These are phyloP conservation scores for Ustilago sp. DNA, from an alignment of 1,284 basidiomycete genomes.

Conservation along the genomic window DNA sequence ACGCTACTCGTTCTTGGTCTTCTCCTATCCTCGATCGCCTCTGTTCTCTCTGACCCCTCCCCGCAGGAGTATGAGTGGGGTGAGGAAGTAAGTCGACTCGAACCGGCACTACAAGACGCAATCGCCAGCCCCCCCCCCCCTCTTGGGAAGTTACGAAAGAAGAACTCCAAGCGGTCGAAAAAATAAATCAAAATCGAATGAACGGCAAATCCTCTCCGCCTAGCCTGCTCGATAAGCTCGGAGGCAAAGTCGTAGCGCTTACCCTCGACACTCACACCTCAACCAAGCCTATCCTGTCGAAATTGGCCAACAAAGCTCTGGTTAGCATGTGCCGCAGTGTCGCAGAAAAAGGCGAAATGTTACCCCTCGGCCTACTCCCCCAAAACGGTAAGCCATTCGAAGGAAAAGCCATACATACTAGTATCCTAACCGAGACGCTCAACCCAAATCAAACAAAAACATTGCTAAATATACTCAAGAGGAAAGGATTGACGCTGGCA, in stretches of 20 bases:
- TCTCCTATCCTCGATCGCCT: conserved; percentile 18
- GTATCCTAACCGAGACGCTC: conserved; percentile 5
- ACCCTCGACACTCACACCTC: conserved; percentile 13
- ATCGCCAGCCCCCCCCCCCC: conserved; percentile 10
- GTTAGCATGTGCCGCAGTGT: conserved; percentile 24
- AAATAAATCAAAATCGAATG: conserved; percentile 30
- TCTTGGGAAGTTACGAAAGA: conserved; percentile 12
- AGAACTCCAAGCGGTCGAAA: conserved; percentile 22
- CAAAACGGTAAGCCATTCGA: conserved; percentile 17
- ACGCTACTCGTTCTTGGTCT: conserved; percentile 28
- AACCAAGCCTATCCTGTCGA: not conserved
- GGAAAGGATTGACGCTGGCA: conserved; percentile 26
- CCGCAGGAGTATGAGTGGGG: conserved; percentile 13
- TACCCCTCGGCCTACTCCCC: conserved; percentile 41
- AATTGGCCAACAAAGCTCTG: conserved; percentile 27
- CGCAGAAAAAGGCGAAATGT: conserved; percentile 35
- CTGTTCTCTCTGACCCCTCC: conserved; percentile 10
- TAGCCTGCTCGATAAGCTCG: conserved; percentile 21
- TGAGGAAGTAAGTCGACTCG: conserved; percentile 23
- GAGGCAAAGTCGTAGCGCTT: conserved; percentile 12
- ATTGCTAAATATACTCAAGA: conserved; percentile 17
- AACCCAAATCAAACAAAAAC: conserved; percentile 1
- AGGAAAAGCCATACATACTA: conserved; percentile 20
- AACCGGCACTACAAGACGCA: conserved; percentile 32
- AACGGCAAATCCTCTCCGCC: conserved; percentile 32